A percentile compares a stretch with the other conserved stretches of the same genome.
Evolutionary conservation across 805 yeast species (phyloP).

Genomic region (Yarrowia bubula): DNA sequence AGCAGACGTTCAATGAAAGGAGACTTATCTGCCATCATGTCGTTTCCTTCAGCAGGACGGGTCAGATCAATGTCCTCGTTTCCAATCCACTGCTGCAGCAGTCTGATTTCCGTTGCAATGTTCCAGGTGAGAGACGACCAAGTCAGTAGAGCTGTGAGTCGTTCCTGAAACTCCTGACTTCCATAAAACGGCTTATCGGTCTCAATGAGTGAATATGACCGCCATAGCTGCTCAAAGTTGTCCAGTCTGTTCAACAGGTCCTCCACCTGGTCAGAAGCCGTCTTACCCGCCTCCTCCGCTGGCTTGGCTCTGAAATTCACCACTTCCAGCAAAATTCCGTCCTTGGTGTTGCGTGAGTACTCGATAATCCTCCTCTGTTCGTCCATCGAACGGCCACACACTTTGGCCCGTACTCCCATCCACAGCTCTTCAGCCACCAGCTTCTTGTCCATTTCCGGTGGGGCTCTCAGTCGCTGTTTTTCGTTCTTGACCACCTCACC

Average conservation of each 20-base stretch:
- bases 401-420: constrained; percentile 82
- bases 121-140: constrained; percentile 79
- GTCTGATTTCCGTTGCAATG: constrained; percentile 57
- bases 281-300: constrained; percentile 32
- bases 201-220: constrained; percentile 65
- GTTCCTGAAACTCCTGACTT: constrained; percentile 57
- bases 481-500: constrained; percentile 94
- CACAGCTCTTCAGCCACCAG: constrained; percentile 65
- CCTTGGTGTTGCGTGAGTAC: constrained; percentile 70
- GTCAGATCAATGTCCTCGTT: constrained; percentile 71
- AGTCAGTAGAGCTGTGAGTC: constrained; percentile 74
- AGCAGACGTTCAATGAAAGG: constrained; percentile 79
- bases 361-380: constrained; percentile 70
- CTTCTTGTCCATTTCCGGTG: constrained; percentile 49
- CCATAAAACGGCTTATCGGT: constrained; percentile 72
- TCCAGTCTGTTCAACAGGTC: constrained; percentile 60
- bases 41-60: constrained; percentile 38
- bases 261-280: constrained; percentile 53
- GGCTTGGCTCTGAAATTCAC: constrained; percentile 28
- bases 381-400: constrained; percentile 73
- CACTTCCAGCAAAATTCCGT: constrained; percentile 55
- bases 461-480: constrained; percentile 52
- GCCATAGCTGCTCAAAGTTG: constrained; percentile 73
- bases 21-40: constrained; percentile 56
- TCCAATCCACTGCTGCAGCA: constrained; percentile 78